These are phyloP conservation scores for Kodamaea nitidulidarum DNA, from an alignment of 805 yeast species.

Conservation along the genomic window DNA sequence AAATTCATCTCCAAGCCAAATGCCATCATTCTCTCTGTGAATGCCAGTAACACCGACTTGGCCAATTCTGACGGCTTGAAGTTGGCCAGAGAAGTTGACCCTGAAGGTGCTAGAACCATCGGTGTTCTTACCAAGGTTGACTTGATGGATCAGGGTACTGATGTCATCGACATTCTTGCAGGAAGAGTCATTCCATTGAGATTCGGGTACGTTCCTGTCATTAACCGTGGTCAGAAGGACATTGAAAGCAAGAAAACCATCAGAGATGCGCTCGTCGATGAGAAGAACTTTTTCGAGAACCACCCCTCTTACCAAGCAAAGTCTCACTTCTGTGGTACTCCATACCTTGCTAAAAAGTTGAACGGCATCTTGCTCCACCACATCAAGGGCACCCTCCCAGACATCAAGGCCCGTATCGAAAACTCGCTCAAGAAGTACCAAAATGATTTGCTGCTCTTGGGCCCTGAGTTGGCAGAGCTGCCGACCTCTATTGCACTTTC, in stretches of 20 bases:
- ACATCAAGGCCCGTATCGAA: slow-evolving; percentile 86
- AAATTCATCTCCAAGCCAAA: slow-evolving; percentile 94
- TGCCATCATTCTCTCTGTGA: slow-evolving; percentile 89
- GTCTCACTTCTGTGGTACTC: slow-evolving; percentile 98
- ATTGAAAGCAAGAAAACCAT: slow-evolving; percentile 86
- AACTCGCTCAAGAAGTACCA: slow-evolving; percentile 55
- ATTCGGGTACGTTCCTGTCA: slow-evolving; percentile 92
- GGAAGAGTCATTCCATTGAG: slow-evolving; percentile 94
- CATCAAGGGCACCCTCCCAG: slow-evolving; percentile 63
- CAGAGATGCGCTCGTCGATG: slow-evolving; percentile 80
- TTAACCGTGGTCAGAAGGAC: slow-evolving; percentile 86
- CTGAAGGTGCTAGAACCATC: slow-evolving; percentile 91
- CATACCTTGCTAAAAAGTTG: slow-evolving; percentile 87
- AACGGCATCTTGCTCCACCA: slow-evolving; percentile 86
- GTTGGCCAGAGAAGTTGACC: slow-evolving; percentile 96
- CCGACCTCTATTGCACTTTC: slow-evolving; percentile 86
- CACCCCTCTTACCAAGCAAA: slow-evolving; percentile 90
- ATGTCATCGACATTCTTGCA: slow-evolving; percentile 90
- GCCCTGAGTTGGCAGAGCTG: slow-evolving; percentile 85
- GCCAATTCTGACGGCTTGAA: slow-evolving; percentile 96
- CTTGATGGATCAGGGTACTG: slow-evolving; percentile 97
- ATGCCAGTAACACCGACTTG: slow-evolving; percentile 82
- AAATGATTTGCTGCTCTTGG: slow-evolving; percentile 66
- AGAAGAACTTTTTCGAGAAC: slow-evolving; percentile 73
- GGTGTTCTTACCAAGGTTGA: slow-evolving; percentile 97